Conservation (phyloP, 805 yeast species). For the Zygosaccharomyces pseudorouxii region DNA sequence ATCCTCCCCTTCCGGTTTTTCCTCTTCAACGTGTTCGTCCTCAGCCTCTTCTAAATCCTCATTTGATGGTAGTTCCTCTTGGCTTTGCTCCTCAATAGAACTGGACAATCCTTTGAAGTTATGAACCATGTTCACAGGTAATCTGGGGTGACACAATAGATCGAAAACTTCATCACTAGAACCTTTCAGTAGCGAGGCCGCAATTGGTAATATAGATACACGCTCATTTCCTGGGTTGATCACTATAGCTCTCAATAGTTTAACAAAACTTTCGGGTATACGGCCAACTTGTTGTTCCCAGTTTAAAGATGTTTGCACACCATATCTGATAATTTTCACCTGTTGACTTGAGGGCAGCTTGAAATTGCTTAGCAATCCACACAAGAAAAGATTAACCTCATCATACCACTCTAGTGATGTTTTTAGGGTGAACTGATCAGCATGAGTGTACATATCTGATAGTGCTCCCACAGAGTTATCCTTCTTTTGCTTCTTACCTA, state of each 20-base stretch:
- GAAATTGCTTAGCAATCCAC: conserved; percentile 43
- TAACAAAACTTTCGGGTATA: conserved; percentile 29
- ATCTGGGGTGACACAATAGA: conserved; percentile 66
- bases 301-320: conserved; percentile 37
- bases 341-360: conserved; percentile 60
- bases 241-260: conserved; percentile 51
- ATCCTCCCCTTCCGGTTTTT: background rate
- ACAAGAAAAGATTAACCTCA: conserved; percentile 42
- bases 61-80: background rate
- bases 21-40: conserved; percentile 19
- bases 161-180: conserved; percentile 48
- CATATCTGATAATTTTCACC: conserved; percentile 49
- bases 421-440: conserved; percentile 46
- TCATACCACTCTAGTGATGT: conserved; percentile 39
- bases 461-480: conserved; percentile 46
- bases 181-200: conserved; percentile 45
- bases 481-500: conserved; percentile 39
- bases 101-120: conserved; percentile 26
- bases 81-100: conserved; percentile 14
- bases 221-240: conserved; percentile 63
- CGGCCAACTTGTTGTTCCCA: conserved; percentile 29
- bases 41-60: conserved; percentile 14
- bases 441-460: conserved; percentile 65
- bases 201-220: conserved; percentile 68
- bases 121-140: conserved; percentile 47